Evolutionary conservation across 352 stramenopile species (phyloP), one percentile per base, ranked within the genome.

Genomic region (Globisporangium camurandrum): DNA sequence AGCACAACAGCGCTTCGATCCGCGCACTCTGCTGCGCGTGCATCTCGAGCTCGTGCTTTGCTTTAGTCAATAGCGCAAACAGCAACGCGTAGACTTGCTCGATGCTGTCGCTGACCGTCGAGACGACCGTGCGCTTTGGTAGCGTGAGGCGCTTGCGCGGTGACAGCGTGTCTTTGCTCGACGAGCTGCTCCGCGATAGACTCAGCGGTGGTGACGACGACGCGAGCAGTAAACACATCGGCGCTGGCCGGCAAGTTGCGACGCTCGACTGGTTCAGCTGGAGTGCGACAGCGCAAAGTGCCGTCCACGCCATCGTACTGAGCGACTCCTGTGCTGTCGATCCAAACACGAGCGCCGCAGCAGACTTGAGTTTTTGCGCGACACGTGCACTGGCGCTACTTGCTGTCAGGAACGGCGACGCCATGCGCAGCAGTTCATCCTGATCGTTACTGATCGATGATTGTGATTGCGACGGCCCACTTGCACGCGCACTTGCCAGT

Each of bases 61-160:
- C 39, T 26, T 49, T 62, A 39, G 60, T 37, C 33, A 83, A 23
- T 57, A 66, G 57, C 8, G 54, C 26, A 39, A 69, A 73, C n/a
- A 83, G 37, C 4, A 68, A 43, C 3, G 72, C 61, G 17, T 60
- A 59, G 30, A 79, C 54, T 47, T 68, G 63, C 2, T 73, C 64
- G 26, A 79, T 62, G 24, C 62, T 75, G 39, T 79, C 60, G 12
- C 62, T 57, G 28, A 76, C 54, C 9, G 63, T 74, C 1, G 57
- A 60, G 19, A 76, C 41, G 5, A 75, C 50, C 6, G 46, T 57
- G 37, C 73, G 71, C 34, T 73, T 73, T 2, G 65, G 70, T 9
- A 83, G 43, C 3, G 70, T 72, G 9, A 79, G 50, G 7, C 71
- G 62, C 31, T 76, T 81, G 22, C 71, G 62, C 11, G 71, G 71